Conservation (phyloP, 2,329 filamentous ascomycete species). For the Cladophialophora psammophila region DNA sequence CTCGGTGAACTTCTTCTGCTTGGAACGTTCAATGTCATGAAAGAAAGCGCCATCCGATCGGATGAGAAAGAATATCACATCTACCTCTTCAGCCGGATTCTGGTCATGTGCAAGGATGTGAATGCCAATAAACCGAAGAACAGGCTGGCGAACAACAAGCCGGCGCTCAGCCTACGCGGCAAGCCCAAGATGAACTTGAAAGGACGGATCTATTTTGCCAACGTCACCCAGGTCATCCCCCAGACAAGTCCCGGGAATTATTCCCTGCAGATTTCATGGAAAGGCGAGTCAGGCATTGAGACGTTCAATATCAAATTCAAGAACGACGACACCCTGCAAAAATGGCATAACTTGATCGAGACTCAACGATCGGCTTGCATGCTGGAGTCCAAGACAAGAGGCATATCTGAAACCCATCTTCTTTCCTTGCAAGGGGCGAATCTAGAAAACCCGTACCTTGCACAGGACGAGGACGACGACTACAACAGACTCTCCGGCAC, state of each 20-base stretch:
- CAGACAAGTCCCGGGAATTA: slow-evolving; percentile 89
- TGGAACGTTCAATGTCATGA: slow-evolving; percentile 90
- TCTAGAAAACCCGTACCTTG: slow-evolving; percentile 82
- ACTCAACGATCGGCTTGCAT: slow-evolving; percentile 67
- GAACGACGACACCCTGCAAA: slow-evolving; percentile 91
- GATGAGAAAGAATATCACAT: slow-evolving; percentile 79
- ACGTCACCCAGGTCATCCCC: slow-evolving; percentile 93
- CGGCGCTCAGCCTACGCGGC: slow-evolving; percentile 74
- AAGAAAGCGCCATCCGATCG: slow-evolving; percentile 59
- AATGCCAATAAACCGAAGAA: slow-evolving; percentile 81
- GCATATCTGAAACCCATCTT: slow-evolving; percentile 71
- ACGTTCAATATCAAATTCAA: slow-evolving; percentile 94
- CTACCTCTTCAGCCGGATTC: slow-evolving; percentile 93
- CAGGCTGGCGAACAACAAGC: slow-evolving; percentile 67
- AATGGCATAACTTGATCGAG: slow-evolving; percentile 84
- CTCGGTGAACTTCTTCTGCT: slow-evolving; percentile 89
- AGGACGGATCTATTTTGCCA: slow-evolving; percentile 98
- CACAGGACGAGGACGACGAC: slow-evolving; percentile 64
- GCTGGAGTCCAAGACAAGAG: slow-evolving; percentile 60
- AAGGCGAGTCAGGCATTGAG: slow-evolving; percentile 93
- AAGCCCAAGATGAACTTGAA: slow-evolving; percentile 87
- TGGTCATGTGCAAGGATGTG: slow-evolving; percentile 96
- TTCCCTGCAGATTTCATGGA: slow-evolving; percentile 98
- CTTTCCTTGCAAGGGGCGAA: slow-evolving; percentile 76
- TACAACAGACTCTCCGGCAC: slow-evolving; percentile 39